Conservation (phyloP, 768 basidiomycete species). For the Agrocybe chaxingu region DNA sequence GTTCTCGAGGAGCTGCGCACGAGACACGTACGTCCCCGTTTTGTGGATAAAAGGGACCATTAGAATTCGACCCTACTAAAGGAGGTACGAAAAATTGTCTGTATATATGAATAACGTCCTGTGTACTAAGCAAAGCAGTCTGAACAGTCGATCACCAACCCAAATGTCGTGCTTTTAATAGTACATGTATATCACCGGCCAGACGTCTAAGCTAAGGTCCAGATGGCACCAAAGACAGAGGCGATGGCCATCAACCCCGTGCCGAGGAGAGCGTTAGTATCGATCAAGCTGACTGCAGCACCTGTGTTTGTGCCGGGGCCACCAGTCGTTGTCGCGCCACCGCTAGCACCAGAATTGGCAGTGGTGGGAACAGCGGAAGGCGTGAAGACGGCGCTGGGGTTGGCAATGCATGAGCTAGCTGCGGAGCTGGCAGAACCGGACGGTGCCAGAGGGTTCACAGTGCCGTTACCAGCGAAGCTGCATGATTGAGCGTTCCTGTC, state of each 20-base stretch:
- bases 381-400: constrained; percentile 58
- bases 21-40: no score
- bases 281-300: constrained; percentile 9
- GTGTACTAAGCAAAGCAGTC: no score
- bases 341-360: constrained; percentile 12
- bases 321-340: constrained; percentile 8
- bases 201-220: constrained; percentile 15
- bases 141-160: no score
- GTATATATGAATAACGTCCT: no score
- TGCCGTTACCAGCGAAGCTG: constrained; percentile 83
- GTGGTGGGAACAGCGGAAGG: constrained; percentile 43
- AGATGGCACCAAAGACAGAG: constrained; percentile 17
- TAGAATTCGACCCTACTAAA: no score
- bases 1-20: no score
- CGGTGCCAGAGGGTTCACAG: constrained; percentile 58
- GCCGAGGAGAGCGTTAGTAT: constrained; percentile 14
- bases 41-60: no score
- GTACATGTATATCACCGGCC: background rate
- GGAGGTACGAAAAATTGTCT: no score
- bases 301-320: constrained; percentile 8
- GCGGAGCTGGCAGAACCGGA: constrained; percentile 50
- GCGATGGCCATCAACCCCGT: constrained; percentile 16
- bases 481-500: constrained; percentile 62
- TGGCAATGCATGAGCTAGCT: constrained; percentile 65
- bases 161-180: no score